A percentile compares a stretch with the other conserved stretches of the same genome.
Evolutionary conservation across 2,329 filamentous ascomycete species (phyloP).

Genomic region (Mycosphaerelloides madeirae): DNA sequence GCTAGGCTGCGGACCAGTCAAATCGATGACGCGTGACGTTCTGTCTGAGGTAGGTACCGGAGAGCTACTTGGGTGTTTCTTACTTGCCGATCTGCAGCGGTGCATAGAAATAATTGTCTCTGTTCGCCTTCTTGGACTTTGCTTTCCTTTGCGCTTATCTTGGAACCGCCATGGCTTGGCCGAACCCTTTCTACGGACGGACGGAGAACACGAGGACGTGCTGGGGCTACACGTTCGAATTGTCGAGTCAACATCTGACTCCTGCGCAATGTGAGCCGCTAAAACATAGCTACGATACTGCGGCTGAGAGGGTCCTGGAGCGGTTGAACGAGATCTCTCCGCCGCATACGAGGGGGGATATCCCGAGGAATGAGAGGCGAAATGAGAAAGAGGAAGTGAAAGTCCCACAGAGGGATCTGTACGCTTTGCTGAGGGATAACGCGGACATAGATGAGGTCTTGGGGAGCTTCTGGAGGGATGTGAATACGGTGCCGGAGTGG

Average conservation of each 20-base stretch:
- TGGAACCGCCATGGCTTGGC: constrained; percentile 37
- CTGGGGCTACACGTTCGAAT: constrained; percentile 67
- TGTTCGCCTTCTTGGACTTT: background rate
- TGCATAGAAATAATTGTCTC: too few relatives aligned
- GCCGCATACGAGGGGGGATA: constrained; percentile 30
- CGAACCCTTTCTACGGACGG: constrained; percentile 39
- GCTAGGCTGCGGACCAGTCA: too few relatives aligned
- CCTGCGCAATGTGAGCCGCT: constrained; percentile 55
- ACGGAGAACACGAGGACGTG: constrained; percentile 43
- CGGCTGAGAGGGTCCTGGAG: constrained; percentile 63
- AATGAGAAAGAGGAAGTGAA: constrained; percentile 26
- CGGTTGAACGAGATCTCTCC: constrained; percentile 59
- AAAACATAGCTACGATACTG: constrained; percentile 62
- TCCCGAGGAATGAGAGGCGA: background rate
- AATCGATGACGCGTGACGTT: too few relatives aligned
- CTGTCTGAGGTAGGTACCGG: too few relatives aligned
- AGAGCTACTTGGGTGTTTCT: too few relatives aligned
- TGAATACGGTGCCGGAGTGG: constrained; percentile 68
- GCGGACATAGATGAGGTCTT: constrained; percentile 53
- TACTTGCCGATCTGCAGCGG: too few relatives aligned
- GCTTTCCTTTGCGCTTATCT: background rate
- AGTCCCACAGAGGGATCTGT: constrained; percentile 53
- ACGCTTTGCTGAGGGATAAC: constrained; percentile 58
- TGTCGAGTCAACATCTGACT: constrained; percentile 61
- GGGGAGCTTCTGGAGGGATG: constrained; percentile 58